These are phyloP conservation scores for Discostella stelligeroides DNA, from an alignment of 108 stramenopile species.

Conservation along the genomic window DNA sequence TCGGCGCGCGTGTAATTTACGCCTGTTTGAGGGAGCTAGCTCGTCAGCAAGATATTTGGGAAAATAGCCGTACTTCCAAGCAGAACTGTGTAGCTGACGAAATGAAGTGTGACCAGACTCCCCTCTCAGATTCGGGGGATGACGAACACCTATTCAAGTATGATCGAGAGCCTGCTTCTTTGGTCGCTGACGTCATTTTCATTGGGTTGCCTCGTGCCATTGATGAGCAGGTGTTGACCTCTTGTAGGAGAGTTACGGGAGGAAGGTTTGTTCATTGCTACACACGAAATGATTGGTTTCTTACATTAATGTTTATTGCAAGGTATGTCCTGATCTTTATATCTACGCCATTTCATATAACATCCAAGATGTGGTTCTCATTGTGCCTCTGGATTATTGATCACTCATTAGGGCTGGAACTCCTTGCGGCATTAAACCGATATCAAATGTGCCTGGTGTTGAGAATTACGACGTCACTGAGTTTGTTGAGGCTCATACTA, in stretches of 20 bases:
- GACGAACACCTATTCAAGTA: slow-evolving; percentile 36
- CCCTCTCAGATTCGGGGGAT: too few relatives aligned
- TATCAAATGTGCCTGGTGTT: slow-evolving; percentile 50
- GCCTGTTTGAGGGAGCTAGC: slow-evolving; percentile 81
- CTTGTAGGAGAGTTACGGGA: slow-evolving; percentile 70
- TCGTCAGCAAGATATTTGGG: slow-evolving; percentile 65
- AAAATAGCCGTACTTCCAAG: slow-evolving; percentile 36
- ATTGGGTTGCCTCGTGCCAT: slow-evolving; percentile 64
- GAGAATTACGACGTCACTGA: slow-evolving; percentile 65
- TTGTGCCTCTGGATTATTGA: background rate
- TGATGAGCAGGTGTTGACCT: slow-evolving; percentile 51
- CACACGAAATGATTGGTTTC: slow-evolving; percentile 74
- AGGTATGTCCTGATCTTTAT: slow-evolving; percentile 13
- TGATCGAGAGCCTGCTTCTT: slow-evolving; percentile 66
- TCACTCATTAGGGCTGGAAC: slow-evolving; percentile 35
- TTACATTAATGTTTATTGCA: slow-evolving; percentile 70
- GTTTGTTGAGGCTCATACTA: slow-evolving; percentile 57
- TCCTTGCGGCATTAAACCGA: slow-evolving; percentile 37
- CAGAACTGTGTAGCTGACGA: slow-evolving; percentile 13
- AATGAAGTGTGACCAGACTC: too few relatives aligned
- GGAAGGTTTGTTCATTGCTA: slow-evolving; percentile 91
- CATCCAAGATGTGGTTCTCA: too few relatives aligned
- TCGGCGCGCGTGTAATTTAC: slow-evolving; percentile 90
- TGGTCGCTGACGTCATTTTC: slow-evolving; percentile 84
- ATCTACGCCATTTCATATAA: too few relatives aligned